Evolutionary conservation across 257 asterid genomes (phyloP), one percentile per base, ranked within the genome.

Genomic region (Datura wrightii): DNA sequence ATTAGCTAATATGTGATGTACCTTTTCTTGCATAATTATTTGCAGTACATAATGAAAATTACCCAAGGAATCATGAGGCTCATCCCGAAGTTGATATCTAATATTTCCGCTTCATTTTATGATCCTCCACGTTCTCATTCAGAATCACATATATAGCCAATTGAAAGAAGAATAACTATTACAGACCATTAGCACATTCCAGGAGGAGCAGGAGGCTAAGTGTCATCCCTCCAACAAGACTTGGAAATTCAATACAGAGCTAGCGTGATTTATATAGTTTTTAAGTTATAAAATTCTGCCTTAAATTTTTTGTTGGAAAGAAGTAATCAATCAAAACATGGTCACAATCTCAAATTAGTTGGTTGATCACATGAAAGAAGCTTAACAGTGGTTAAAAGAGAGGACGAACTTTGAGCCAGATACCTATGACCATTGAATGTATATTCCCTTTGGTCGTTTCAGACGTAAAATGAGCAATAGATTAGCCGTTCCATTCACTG

Each of bases 391-490:
- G 41, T 5, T 62, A 62, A 4, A 60, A 59, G 67, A 59, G 5
- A 59, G 34, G 79, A 10, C 36, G 6, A 70, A 70, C 74, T 66
- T 41, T 70, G 78, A 63, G 44, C n/a, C 44, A 63, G 71, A 44
- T 44, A 44, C 5, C 50, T n/a, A 31, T 63, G 72, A 8, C n/a
- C 11, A 36, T 65, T 11, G 71, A 63, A 11, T 63, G 39, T n/a
- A n/a, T n/a, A n/a, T n/a, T n/a, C n/a, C n/a, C n/a, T n/a, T 36
- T 10, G 8, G 5, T 59, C 14, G 6, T 8, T 60, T 60, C 62
- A 16, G 31, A 11, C 3, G 72, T 65, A 65, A 65, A 65, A 65
- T 65, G 71, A 31, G 71, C 71, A 31, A 31, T 11, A 10, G 71
- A 63, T 63, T 63, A 63, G n/a, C n/a, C n/a, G n/a, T n/a, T n/a